phyloP scores from a whole-genome alignment of 176 grass and related monocot species.

The Pharus latifolius region DNA sequence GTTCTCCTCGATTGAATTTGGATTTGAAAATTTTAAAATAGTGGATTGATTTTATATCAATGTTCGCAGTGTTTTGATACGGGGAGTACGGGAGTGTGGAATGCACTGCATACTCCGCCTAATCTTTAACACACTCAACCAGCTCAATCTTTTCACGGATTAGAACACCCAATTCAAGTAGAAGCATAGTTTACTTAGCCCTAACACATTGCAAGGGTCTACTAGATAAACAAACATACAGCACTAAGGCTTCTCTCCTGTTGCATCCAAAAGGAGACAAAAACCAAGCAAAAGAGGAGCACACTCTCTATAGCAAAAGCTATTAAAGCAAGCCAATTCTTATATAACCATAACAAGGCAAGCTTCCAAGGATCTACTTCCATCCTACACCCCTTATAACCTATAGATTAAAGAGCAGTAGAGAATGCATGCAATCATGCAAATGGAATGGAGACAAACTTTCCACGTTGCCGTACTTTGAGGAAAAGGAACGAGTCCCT shows the following conservation, averaged over 20 bases:
- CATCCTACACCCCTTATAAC: neutral
- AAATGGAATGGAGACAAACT: constrained; percentile 25
- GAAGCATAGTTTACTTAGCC: neutral
- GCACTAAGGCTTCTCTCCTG: neutral
- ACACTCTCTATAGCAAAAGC: neutral
- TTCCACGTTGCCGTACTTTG: constrained; percentile 17
- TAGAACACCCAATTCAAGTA: no score
- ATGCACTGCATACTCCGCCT: no score
- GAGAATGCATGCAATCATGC: neutral
- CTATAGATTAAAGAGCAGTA: neutral
- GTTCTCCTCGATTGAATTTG: no score
- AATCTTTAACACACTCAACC: no score
- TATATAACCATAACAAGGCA: constrained; percentile 7
- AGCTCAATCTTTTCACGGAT: no score
- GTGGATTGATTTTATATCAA: no score
- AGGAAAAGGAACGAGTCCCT: neutral
- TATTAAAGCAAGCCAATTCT: neutral
- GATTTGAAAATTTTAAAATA: no score
- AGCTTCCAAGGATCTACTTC: neutral
- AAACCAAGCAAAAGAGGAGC: neutral
- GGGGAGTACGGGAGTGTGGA: no score
- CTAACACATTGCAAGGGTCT: neutral
- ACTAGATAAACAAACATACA: neutral
- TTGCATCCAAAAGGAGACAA: neutral
- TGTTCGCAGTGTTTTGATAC: no score